These are phyloP conservation scores for Lactarius indigo DNA, from an alignment of 768 basidiomycete genomes.

Conservation along the genomic window DNA sequence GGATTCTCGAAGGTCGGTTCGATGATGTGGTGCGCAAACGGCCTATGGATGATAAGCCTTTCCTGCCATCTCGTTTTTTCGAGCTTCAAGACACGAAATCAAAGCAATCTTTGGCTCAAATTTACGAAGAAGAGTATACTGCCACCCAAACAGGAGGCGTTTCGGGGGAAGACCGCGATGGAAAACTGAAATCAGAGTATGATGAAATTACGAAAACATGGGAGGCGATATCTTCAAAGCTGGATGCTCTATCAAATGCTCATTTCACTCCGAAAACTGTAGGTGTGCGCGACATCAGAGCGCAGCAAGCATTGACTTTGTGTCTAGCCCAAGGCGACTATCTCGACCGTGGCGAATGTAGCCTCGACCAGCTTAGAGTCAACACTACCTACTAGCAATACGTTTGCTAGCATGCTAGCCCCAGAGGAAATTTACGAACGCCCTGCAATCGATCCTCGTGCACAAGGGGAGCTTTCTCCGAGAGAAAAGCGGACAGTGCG, in stretches of 20 bases:
- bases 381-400: conserved; percentile 79
- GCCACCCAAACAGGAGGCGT: conserved; percentile 57
- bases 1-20: conserved; percentile 81
- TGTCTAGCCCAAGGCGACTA: conserved; percentile 78
- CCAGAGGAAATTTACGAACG: conserved; percentile 89
- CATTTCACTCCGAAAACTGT: conserved; percentile 96
- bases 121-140: conserved; percentile 91
- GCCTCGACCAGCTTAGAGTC: conserved; percentile 84
- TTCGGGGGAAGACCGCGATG: conserved; percentile 74
- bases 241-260: conserved; percentile 92
- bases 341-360: conserved; percentile 79
- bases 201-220: conserved; percentile 79
- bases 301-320: conserved; percentile 16
- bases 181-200: conserved; percentile 84
- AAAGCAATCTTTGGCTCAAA: conserved; percentile 85
- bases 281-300: conserved; percentile 27
- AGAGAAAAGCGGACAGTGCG: conserved; percentile 72
- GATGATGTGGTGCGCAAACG: conserved; percentile 90
- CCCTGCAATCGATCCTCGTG: conserved; percentile 49
- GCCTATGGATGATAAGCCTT: conserved; percentile 76
- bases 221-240: conserved; percentile 80
- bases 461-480: conserved; percentile 80
- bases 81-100: conserved; percentile 90
- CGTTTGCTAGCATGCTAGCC: conserved; percentile 76
- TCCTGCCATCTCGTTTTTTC: conserved; percentile 84